phyloP scores from a whole-genome alignment of 164 flowering plant species.

The Tinospora cordifolia region DNA sequence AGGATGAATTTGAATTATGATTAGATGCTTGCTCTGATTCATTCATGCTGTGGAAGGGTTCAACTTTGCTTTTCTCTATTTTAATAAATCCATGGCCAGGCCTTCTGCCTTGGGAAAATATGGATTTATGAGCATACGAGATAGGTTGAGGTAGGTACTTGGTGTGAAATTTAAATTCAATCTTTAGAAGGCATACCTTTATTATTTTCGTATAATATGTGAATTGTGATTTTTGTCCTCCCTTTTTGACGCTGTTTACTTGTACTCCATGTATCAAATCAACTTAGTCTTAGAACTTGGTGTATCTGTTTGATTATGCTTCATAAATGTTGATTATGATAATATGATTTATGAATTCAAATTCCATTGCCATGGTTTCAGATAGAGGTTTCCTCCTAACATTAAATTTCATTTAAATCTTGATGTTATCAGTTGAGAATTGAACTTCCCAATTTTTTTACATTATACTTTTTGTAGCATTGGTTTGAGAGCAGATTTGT shows the following conservation, averaged over 20 bases:
- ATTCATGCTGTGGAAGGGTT: slow-evolving; percentile 1
- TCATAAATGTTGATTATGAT: neutral
- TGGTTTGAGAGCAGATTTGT: neutral
- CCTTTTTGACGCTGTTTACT: neutral
- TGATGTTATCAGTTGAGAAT: too few species aligned
- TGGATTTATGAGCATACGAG: neutral
- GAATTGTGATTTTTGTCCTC: slow-evolving; percentile 1
- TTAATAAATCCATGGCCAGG: neutral
- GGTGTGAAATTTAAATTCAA: neutral
- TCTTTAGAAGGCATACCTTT: slow-evolving; percentile 2
- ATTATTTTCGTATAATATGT: slow-evolving; percentile 6
- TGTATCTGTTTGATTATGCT: neutral
- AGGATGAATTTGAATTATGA: slow-evolving; percentile 70
- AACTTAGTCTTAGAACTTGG: neutral
- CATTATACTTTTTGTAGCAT: neutral
- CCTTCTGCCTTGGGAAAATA: neutral
- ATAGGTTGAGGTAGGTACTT: slow-evolving; percentile 8
- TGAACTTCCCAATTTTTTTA: too few species aligned
- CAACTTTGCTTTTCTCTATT: neutral
- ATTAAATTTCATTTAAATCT: too few species aligned
- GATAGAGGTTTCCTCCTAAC: too few species aligned
- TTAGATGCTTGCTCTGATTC: neutral
- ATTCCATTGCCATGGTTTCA: neutral
- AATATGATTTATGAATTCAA: too few species aligned
- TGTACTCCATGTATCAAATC: slow-evolving; percentile 1